A percentile compares a stretch with the other conserved stretches of the same genome.
Evolutionary conservation across 495 filamentous ascomycete species (phyloP).

Genomic region (Podospora fimiseda): DNA sequence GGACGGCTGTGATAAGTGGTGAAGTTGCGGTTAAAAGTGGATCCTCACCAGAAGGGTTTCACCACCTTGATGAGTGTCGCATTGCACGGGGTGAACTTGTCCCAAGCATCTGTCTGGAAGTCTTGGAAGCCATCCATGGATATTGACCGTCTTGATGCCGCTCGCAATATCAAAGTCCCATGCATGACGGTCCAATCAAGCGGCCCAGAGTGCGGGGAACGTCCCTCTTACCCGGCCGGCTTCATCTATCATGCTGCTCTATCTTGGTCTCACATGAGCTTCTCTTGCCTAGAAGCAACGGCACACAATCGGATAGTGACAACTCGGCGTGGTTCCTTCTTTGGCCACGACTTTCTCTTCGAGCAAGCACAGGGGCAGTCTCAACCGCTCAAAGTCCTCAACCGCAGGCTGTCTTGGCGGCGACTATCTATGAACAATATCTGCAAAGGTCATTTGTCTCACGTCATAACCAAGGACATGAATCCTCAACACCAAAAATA

Average conservation of each 20-base stretch:
- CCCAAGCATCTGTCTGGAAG: constrained; percentile 3
- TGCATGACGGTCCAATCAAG: not conserved
- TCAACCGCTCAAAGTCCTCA: too few species aligned
- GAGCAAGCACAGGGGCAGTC: too few species aligned
- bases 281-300: not conserved
- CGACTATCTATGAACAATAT: not conserved
- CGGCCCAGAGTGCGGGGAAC: not conserved
- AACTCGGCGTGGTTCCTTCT: not conserved
- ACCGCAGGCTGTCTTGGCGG: not conserved
- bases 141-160: not conserved
- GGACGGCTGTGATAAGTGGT: not conserved
- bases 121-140: not conserved
- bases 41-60: not conserved
- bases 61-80: not conserved
- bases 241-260: not conserved
- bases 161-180: constrained; percentile 6
- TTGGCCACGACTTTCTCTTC: not conserved
- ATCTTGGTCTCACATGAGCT: not conserved
- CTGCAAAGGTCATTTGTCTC: not conserved
- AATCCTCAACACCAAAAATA: not conserved
- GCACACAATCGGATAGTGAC: not conserved
- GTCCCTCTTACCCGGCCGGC: not conserved
- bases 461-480: not conserved
- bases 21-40: constrained; percentile 7
- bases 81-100: not conserved